Evolutionary conservation across 1,284 basidiomycete genomes (phyloP), one percentile per base, ranked within the genome.

Genomic region (Wallemia hederae): DNA sequence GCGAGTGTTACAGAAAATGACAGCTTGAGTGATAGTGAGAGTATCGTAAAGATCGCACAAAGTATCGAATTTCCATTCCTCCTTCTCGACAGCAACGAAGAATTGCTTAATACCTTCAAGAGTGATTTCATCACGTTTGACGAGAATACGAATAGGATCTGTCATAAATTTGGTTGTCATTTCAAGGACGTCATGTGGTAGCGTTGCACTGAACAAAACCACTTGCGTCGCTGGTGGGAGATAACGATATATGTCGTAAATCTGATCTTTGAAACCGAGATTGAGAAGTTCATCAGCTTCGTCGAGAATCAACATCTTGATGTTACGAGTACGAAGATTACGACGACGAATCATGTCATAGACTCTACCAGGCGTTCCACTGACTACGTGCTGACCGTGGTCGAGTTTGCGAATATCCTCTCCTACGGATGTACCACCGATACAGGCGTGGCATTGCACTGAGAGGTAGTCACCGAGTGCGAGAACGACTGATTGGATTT

Each of bases 151-250:
- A 67, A 98, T 87, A 24, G 89, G 90, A 70, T 99, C 92, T 59
- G 89, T 96, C 94, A 98, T 99, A 77, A 98, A 99, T 75, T 98
- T 98, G 60, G 88, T 96, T 24, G 94, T 98, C 87, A 99, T 96
- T 75, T 99, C 94, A 68, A 98, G 74, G 25, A 99, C 92, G 69
- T 99, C 94, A 69, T 94, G 88, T 0, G 92, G 92, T 58, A 98
- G 76, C 3, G 92, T 98, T 24, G 92, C 91, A 65, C 87, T 92
- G 63, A 98, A 79, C 29, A 97, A 78, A 29, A 97, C 91, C 58
- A 99, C 94, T 72, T 98, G 92, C 1, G 94, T 98, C 56, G 90
- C 90, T 3, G 92, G 92, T 24, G 94, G 94, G 26, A 99, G 83
- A 73, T 96, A 96, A 62, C 91, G 86, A 73, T 96, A 98, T 60